A percentile compares a stretch with the other conserved stretches of the same genome.
phyloP scores from a whole-genome alignment of 2,329 filamentous ascomycete species.

The Fusarium nygamai region DNA sequence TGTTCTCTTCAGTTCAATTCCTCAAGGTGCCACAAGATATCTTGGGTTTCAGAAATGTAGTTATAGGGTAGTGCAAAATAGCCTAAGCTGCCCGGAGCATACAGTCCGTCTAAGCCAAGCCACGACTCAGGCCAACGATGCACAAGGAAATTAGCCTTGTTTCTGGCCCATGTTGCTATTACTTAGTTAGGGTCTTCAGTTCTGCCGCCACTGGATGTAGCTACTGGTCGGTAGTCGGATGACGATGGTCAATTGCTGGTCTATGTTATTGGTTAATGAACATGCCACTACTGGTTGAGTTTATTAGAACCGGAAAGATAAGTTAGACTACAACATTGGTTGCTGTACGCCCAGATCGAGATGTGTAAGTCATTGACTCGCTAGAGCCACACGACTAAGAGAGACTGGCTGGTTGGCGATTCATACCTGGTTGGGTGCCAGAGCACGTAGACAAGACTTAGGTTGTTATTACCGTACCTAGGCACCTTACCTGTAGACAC shows the following conservation, averaged over 20 bases:
- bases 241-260: not conserved
- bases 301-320: not conserved
- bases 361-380: constrained; percentile 2
- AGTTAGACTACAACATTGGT: not conserved
- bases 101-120: not conserved
- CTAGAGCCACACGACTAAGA: not conserved
- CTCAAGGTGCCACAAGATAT: not conserved
- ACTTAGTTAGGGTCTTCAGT: not conserved
- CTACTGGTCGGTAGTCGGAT: not conserved
- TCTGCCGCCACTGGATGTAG: not conserved
- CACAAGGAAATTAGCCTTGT: not conserved
- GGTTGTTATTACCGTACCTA: not conserved
- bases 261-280: not conserved
- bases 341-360: not conserved
- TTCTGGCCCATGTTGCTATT: not conserved
- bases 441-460: not conserved
- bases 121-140: not conserved
- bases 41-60: not conserved
- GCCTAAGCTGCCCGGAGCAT: not conserved
- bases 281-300: not conserved
- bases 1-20: not conserved
- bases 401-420: not conserved
- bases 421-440: not conserved
- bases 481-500: not conserved
- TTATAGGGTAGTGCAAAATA: not conserved